phyloP scores from a whole-genome alignment of 2,329 filamentous ascomycete genomes.

The Plectosphaerella cucumerina region DNA sequence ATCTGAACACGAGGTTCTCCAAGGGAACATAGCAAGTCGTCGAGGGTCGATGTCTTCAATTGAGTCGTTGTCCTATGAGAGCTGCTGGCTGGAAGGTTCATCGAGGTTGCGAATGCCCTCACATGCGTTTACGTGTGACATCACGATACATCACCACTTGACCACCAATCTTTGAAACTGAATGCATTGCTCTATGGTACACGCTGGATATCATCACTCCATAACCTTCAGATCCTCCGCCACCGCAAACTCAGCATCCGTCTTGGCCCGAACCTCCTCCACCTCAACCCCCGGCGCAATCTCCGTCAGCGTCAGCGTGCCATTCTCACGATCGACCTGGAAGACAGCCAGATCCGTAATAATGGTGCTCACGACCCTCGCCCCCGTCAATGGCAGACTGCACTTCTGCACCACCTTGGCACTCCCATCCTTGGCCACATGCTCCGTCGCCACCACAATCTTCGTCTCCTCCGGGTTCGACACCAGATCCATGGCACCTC shows the following conservation, averaged over 20 bases:
- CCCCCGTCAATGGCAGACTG: conserved; percentile 61
- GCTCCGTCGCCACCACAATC: conserved; percentile 68
- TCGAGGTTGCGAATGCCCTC: no score
- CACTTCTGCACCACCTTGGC: conserved; percentile 64
- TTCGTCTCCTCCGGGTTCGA: conserved; percentile 68
- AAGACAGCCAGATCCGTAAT: conserved; percentile 74
- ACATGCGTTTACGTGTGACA: no score
- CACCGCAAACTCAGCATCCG: conserved; percentile 63
- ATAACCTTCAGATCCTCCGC: conserved; percentile 50
- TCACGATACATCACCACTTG: no score
- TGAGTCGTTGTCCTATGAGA: no score
- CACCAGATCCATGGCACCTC: conserved; percentile 71
- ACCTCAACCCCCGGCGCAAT: conserved; percentile 64
- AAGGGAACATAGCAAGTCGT: no score
- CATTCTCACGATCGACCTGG: conserved; percentile 59
- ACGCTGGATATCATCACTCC: conserved; percentile 23
- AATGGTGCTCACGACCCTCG: conserved; percentile 64
- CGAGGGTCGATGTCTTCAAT: no score
- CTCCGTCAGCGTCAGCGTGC: conserved; percentile 64
- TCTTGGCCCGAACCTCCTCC: conserved; percentile 66
- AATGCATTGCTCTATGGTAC: no score
- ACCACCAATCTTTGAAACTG: no score
- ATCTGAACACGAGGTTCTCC: no score
- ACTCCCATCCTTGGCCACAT: conserved; percentile 64
- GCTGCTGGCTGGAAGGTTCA: no score